Evolutionary conservation across 108 stramenopile species (phyloP).

Genomic region (Cylindrotheca fusiformis): DNA sequence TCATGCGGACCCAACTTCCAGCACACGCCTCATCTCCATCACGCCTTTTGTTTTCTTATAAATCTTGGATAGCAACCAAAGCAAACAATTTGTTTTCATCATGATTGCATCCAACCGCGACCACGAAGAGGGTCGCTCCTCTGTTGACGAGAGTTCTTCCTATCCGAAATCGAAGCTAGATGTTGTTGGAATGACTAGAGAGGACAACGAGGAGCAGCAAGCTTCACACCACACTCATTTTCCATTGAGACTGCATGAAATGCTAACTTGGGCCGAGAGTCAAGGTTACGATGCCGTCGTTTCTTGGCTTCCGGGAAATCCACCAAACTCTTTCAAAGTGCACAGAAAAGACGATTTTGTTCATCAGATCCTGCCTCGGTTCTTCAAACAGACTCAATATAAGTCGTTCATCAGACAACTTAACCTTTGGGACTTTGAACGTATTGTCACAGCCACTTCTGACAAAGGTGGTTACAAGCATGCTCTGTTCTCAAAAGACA

Average conservation of each 20-base stretch:
- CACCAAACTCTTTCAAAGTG: slow-evolving; percentile 24
- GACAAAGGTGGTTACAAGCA: slow-evolving; percentile 67
- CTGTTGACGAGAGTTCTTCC: too few species aligned
- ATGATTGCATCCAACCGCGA: too few species aligned
- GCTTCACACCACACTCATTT: slow-evolving; percentile 10
- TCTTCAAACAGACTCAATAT: slow-evolving; percentile 81
- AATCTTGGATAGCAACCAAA: too few species aligned
- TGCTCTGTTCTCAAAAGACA: slow-evolving; percentile 37
- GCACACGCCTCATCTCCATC: too few species aligned
- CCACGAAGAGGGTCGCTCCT: too few species aligned
- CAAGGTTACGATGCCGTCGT: slow-evolving; percentile 48
- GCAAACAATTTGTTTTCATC: too few species aligned
- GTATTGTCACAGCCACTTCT: slow-evolving; percentile 36
- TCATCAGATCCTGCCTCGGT: slow-evolving; percentile 53
- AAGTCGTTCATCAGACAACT: slow-evolving; percentile 81
- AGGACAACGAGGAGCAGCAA: not conserved
- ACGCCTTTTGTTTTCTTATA: too few species aligned
- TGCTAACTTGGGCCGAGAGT: slow-evolving; percentile 29
- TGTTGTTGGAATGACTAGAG: too few species aligned
- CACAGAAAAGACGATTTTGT: slow-evolving; percentile 36
- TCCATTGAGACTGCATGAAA: slow-evolving; percentile 33
- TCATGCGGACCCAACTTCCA: too few species aligned
- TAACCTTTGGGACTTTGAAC: slow-evolving; percentile 69
- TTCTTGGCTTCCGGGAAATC: slow-evolving; percentile 55
- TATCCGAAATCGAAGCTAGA: too few species aligned